Evolutionary conservation across 208 protist genomes (phyloP).

Genomic region (Angomonas ambiguus): DNA sequence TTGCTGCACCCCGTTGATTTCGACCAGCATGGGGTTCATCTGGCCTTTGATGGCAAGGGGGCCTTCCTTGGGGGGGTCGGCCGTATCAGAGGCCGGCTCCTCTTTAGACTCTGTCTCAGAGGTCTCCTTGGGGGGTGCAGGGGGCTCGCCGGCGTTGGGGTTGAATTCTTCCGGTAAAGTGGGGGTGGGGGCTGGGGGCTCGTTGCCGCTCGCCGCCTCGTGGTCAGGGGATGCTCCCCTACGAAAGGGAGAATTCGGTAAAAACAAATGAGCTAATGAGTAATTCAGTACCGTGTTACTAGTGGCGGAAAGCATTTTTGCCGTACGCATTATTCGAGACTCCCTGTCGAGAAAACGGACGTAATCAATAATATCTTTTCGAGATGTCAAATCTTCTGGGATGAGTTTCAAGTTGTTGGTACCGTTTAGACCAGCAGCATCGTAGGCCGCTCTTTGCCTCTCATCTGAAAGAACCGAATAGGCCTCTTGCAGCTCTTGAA

Average conservation of each 20-base stretch:
- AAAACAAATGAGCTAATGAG: conserved; percentile 50
- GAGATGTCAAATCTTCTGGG: conserved; percentile 26
- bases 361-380: conserved; percentile 53
- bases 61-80: not conserved
- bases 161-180: not conserved
- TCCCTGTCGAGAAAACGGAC: conserved; percentile 61
- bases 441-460: conserved; percentile 72
- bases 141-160: not conserved
- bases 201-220: not conserved
- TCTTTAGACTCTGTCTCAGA: too few species aligned
- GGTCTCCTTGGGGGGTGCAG: not conserved
- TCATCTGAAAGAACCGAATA: conserved; percentile 76
- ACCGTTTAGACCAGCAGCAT: conserved; percentile 45
- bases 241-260: conserved; percentile 11
- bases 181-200: not conserved
- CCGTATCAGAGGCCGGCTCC: not conserved
- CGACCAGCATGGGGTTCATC: conserved; percentile 37
- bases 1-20: conserved; percentile 46
- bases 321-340: conserved; percentile 41
- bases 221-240: not conserved
- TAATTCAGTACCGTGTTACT: conserved; percentile 47
- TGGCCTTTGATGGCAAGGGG: conserved; percentile 16
- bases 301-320: conserved; percentile 50
- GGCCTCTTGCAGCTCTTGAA: conserved; percentile 73
- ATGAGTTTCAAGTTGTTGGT: conserved; percentile 54